Base-by-base conservation (phyloP, 768 basidiomycete genomes). In the Suillus placidus region DNA sequence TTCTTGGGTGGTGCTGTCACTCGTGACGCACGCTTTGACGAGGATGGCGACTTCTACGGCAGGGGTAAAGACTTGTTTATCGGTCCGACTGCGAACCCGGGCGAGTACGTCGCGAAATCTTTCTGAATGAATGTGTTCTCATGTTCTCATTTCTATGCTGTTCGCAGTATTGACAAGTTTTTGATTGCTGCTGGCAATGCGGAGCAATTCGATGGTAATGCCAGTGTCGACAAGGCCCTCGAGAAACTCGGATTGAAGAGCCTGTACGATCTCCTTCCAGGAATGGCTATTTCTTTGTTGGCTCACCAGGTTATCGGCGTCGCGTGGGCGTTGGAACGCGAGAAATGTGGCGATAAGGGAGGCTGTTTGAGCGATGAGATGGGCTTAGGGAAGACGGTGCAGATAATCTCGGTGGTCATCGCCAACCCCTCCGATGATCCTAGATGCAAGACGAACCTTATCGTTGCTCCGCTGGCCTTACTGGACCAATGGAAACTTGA, bases 401-500 rank as follows among this genome's bases (percentile, higher is more conserved):
- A 87, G 40, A 86, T 84, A 79, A 92, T 92, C 60, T 86, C 90
- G 0, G 71, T 80, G 1, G 85, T 92, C 69, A 76, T 84, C 34
- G 79, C 79, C 62, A 89, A 92, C 71, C 78, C 72, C 8, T 83
- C 88, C 0, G 64, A 70, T 2, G 82, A 90, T 67, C 81, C 81
- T 0, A 73, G 72, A 26, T 80, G 83, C 74, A 90, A 89, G 75
- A 85, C 87, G 0, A 92, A 85, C 30, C 80, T 94, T 1, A 86
- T 94, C 64, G 73, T 93, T 32, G 87, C 88, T 2, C 89, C 88
- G 8, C 74, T 87, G 18, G 87, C 89, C 1, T 77, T 93, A 9
- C 80, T 92, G 13, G 82, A 86, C 58, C 92, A 93, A 66, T 89
- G 88, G 88, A 83, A 84, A 70, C 71, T 79, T 38, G 88, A 88